phyloP scores from a whole-genome alignment of 495 filamentous ascomycete genomes.

The Aspergillus taichungensis region DNA sequence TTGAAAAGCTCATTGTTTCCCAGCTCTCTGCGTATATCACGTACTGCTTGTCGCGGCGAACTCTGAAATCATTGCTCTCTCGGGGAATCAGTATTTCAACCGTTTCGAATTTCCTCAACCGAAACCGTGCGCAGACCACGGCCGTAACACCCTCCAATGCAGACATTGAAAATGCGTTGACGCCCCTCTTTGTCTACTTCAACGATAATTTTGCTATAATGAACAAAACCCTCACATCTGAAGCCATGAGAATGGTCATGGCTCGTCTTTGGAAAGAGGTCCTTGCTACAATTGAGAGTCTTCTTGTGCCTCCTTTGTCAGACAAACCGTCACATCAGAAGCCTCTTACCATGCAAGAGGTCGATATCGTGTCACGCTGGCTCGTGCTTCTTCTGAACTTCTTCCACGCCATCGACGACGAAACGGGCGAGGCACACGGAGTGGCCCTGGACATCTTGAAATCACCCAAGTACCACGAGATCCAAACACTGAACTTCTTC shows the following conservation, averaged over 20 bases:
- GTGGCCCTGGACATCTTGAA: slow-evolving; percentile 86
- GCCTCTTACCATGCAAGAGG: slow-evolving; percentile 77
- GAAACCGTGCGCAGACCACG: slow-evolving; percentile 46
- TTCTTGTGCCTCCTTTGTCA: slow-evolving; percentile 89
- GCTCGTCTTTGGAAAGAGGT: slow-evolving; percentile 97
- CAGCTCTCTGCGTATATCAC: slow-evolving; percentile 94
- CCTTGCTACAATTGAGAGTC: slow-evolving; percentile 75
- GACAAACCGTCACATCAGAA: slow-evolving; percentile 90
- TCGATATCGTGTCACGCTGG: slow-evolving; percentile 95
- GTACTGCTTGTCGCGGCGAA: slow-evolving; percentile 72
- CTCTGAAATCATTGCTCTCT: slow-evolving; percentile 63
- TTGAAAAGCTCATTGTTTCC: slow-evolving; percentile 9
- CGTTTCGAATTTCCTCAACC: slow-evolving; percentile 71
- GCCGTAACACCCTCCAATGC: slow-evolving; percentile 52
- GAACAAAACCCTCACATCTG: slow-evolving; percentile 87
- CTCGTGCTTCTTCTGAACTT: slow-evolving; percentile 86
- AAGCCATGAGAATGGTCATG: slow-evolving; percentile 97
- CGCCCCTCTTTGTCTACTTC: slow-evolving; percentile 91
- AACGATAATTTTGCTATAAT: slow-evolving; percentile 99
- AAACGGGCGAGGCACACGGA: slow-evolving; percentile 75
- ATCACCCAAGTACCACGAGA: slow-evolving; percentile 96
- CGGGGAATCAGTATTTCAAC: slow-evolving; percentile 65
- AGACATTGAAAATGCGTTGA: slow-evolving; percentile 73
- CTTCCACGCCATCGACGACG: slow-evolving; percentile 87
- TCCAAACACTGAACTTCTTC: slow-evolving; percentile 94